Base-by-base conservation (phyloP, 495 filamentous ascomycete species). In the Penicillium coffeae region DNA sequence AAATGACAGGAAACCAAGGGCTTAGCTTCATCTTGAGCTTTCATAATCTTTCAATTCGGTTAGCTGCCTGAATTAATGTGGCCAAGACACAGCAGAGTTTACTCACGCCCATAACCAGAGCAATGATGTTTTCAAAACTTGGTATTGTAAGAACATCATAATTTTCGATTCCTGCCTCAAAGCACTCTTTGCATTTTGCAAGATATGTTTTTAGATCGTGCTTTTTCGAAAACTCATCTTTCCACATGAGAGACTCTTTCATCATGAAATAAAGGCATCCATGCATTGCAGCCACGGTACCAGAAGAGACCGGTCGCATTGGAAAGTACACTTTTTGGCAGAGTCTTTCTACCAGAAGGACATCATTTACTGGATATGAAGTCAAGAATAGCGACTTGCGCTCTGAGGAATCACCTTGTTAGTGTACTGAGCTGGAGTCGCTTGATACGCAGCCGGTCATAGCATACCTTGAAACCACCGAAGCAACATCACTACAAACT, bases 321-420 rank as follows among this genome's bases (percentile, higher is more conserved):
- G 60, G 53, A n/a, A 57, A 63, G 16, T 63, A 63, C n/a, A 57
- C 54, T 32, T 36, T 52, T 21, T 56, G 51, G 37, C 54, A 63
- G 9, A 63, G 45, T 25, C 38, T 21, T 22, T 59, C 60, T 2
- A 63, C 46, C 40, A 63, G 15, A 2, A 33, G 21, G 1, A 46
- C 15, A 39, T 55, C 48, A 25, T 51, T 59, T 10, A 63, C 21
- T 1, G 56, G 50, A 37, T 56, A 57, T 10, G 54, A 61, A 5
- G 38, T 54, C 1, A 60, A 21, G 33, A 60, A 56, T 8, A 55
- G 42, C 8, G 56, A 48, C 35, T 52, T 52, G 46, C 46, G 42
- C 15, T 39, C 43, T 47, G 16, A 0, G 6, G n/a, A n/a, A n/a
- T n/a, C n/a, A n/a, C n/a, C n/a, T n/a, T n/a, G n/a, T n/a, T n/a